Conservation (phyloP, 768 basidiomycete species). For the Macrocybe gigantea region DNA sequence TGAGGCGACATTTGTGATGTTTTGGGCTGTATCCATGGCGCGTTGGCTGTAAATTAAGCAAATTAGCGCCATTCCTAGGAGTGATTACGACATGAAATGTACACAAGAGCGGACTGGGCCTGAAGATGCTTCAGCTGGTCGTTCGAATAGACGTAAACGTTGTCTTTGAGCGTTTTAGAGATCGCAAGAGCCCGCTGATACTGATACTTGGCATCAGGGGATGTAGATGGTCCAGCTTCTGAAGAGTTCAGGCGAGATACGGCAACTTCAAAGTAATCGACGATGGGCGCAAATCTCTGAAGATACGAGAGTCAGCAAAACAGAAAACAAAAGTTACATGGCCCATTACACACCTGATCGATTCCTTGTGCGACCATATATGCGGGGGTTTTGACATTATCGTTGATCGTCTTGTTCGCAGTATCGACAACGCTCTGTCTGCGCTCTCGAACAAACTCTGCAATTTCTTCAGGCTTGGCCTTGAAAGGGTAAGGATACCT, state of each 20-base stretch:
- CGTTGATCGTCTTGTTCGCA: slow-evolving; percentile 60
- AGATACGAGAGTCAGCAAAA: slow-evolving; percentile 5
- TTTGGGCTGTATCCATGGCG: slow-evolving; percentile 61
- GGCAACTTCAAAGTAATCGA: slow-evolving; percentile 63
- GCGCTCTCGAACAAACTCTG: slow-evolving; percentile 49
- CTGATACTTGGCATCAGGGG: slow-evolving; percentile 60
- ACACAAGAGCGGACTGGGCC: slow-evolving; percentile 61
- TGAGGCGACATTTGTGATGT: slow-evolving; percentile 55
- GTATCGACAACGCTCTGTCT: slow-evolving; percentile 49
- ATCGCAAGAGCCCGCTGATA: slow-evolving; percentile 70
- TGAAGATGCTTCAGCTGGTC: slow-evolving; percentile 71
- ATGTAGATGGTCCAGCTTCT: slow-evolving; percentile 40
- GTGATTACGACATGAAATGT: slow-evolving; percentile 18
- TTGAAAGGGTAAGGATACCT: slow-evolving; percentile 76
- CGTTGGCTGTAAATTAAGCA: slow-evolving; percentile 43
- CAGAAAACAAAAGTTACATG: slow-evolving; percentile 10
- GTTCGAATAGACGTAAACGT: slow-evolving; percentile 58
- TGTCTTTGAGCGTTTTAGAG: slow-evolving; percentile 57
- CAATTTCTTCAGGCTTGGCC: slow-evolving; percentile 67
- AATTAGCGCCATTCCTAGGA: slow-evolving; percentile 1
- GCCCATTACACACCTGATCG: slow-evolving; percentile 52
- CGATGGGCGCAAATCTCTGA: slow-evolving; percentile 68
- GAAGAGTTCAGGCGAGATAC: slow-evolving; percentile 41
- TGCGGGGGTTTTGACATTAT: slow-evolving; percentile 59
- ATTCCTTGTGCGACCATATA: slow-evolving; percentile 58